A percentile compares a stretch with the other conserved stretches of the same genome.
phyloP scores from a whole-genome alignment of 768 basidiomycete genomes.

The Mycena amicta region DNA sequence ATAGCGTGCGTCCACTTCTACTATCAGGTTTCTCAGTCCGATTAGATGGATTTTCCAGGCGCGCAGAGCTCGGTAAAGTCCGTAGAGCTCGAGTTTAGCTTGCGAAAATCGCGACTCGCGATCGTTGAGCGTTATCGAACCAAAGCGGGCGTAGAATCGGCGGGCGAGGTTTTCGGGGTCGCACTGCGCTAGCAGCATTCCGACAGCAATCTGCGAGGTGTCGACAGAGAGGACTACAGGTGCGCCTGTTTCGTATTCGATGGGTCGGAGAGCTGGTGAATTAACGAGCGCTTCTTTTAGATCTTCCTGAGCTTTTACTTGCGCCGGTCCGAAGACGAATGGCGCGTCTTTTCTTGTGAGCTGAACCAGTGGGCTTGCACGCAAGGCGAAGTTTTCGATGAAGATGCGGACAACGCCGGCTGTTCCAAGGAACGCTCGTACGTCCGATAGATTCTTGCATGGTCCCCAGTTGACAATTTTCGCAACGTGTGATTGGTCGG shows the following conservation, averaged over 20 bases:
- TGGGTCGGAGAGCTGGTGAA: conserved; percentile 31
- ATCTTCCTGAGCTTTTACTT: conserved; percentile 22
- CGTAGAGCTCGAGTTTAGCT: conserved; percentile 38
- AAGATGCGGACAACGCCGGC: conserved; percentile 31
- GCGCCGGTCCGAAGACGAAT: conserved; percentile 31
- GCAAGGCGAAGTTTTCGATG: conserved; percentile 30
- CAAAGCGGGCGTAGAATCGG: conserved; percentile 30
- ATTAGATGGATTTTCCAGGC: conserved; percentile 29
- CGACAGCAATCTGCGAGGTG: conserved; percentile 35
- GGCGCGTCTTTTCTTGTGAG: conserved; percentile 30
- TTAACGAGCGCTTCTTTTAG: conserved; percentile 28
- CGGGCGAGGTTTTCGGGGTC: conserved; percentile 14
- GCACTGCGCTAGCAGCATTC: conserved; percentile 35
- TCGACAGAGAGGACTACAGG: conserved; percentile 41
- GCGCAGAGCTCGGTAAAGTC: conserved; percentile 28
- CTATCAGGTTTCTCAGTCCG: conserved; percentile 30
- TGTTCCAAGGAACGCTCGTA: conserved; percentile 31
- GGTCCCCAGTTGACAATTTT: neutral
- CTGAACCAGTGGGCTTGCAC: conserved; percentile 24
- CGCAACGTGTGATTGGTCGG: neutral
- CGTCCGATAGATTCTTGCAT: neutral
- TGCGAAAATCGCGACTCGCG: conserved; percentile 30
- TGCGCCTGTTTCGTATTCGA: conserved; percentile 32
- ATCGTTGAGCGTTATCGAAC: conserved; percentile 39
- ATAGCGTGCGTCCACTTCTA: conserved; percentile 41